Evolutionary conservation across 2,329 filamentous ascomycete species (phyloP), one percentile per base, ranked within the genome.

Genomic region (Aspergillus quadricinctus): DNA sequence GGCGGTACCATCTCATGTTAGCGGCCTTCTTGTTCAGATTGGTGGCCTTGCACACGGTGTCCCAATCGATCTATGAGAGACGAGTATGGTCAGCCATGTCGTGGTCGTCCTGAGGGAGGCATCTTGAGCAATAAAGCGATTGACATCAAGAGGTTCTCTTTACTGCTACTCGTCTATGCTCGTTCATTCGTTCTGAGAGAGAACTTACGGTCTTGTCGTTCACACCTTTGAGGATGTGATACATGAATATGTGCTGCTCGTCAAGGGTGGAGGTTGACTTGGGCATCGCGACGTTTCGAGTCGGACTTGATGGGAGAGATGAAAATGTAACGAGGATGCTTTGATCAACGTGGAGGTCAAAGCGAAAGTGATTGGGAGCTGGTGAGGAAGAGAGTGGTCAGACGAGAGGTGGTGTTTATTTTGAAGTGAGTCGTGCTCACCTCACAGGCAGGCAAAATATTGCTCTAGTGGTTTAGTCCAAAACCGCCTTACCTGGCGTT

Each of bases 61-160:
- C 60, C 64, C 72, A 78, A 55, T 79, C 68, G 49, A 79, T 73
- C 77, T 72, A 51, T 14, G 11, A 7, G 28, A 4, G 27, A 41
- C 4, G 23, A 23, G 10, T 46, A 17, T 31, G 21, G 28, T 53
- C 23, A 51, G 19, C 5, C 3, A 6, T 23, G 21, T 46, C 5
- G 14, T 29, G 28, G 28, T 29, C 28, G 28, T 29, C 9, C 17
- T 7, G 31, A 37, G 31, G 31, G 17, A 7, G 7, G 31, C 31
- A 37, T 37, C 31, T 7, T 37, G 14, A 37, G 17, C 5, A 8
- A 37, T 37, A 3, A 17, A 17, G 14, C 14, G 31, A 37, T 17
- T 7, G 14, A n/a, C 31, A 37, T 37, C 31, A 37, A 37, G 31
- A 14, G 14, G 31, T 17, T 37, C 3, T 27, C 21, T 23, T 11